Evolutionary conservation across 116 monocot genomes (phyloP).

Genomic region (Dioscorea cayenensis): DNA sequence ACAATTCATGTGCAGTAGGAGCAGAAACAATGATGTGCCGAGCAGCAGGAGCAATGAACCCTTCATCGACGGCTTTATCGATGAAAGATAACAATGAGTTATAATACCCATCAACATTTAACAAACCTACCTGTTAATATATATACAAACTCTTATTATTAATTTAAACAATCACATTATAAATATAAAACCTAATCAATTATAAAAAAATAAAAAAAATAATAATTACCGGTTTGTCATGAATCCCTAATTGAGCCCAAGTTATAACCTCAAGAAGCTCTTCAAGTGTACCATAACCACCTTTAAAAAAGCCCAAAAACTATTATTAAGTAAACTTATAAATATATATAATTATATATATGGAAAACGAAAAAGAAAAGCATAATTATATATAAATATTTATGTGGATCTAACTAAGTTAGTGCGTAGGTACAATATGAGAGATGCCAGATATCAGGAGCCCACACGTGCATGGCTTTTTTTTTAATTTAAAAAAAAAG

Average conservation of each 20-base stretch:
- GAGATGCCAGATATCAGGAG: background rate
- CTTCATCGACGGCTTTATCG: constrained; percentile 63
- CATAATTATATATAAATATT: too few species aligned
- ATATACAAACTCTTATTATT: background rate
- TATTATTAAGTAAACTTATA: background rate
- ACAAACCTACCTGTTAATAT: constrained; percentile 40
- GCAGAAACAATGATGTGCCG: constrained; percentile 53
- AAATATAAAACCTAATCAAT: too few species aligned
- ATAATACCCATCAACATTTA: constrained; percentile 76
- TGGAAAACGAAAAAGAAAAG: too few species aligned
- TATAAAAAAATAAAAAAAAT: background rate
- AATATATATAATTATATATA: too few species aligned
- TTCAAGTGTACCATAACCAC: constrained; percentile 67
- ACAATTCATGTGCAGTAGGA: constrained; percentile 26
- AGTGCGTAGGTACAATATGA: too few species aligned
- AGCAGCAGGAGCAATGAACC: constrained; percentile 45
- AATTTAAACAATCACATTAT: background rate
- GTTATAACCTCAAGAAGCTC: constrained; percentile 54
- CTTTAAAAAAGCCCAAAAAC: constrained; percentile 9
- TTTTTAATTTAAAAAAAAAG: background rate
- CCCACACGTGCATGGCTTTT: background rate
- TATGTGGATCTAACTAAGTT: too few species aligned
- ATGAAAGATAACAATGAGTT: constrained; percentile 50
- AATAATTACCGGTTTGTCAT: constrained; percentile 30
- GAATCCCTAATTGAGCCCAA: constrained; percentile 49